Conservation (phyloP, 1,139 yeast species). For the Hyphopichia pseudoburtonii region DNA sequence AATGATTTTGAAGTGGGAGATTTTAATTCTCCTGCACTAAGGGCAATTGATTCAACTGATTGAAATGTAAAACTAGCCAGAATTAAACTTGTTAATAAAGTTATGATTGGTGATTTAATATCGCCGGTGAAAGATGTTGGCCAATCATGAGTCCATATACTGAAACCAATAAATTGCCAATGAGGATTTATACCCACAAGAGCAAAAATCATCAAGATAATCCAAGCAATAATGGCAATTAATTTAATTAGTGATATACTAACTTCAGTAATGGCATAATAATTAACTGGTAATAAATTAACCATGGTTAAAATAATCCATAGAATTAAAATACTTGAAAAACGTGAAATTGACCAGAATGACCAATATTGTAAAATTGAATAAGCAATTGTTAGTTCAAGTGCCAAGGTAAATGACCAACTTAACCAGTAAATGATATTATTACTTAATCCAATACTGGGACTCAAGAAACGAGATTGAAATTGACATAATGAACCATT, state of each 20-base stretch:
- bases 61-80: slow-evolving; percentile 35
- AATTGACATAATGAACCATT: slow-evolving; percentile 24
- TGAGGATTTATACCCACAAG: slow-evolving; percentile 1
- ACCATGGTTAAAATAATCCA: slow-evolving; percentile 18
- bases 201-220: slow-evolving; percentile 2
- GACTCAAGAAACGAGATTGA: slow-evolving; percentile 18
- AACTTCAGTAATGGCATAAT: slow-evolving; percentile 23
- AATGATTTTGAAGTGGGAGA: slow-evolving; percentile 14
- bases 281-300: slow-evolving; percentile 22
- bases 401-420: slow-evolving; percentile 26
- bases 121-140: slow-evolving; percentile 1
- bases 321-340: slow-evolving; percentile 8
- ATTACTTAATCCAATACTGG: slow-evolving; percentile 18
- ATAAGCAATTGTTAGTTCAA: slow-evolving; percentile 21
- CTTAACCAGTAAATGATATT: slow-evolving; percentile 26
- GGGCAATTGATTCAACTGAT: slow-evolving; percentile 40
- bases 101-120: neutral
- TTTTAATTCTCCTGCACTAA: slow-evolving; percentile 19
- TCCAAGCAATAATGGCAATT: slow-evolving; percentile 19
- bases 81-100: slow-evolving; percentile 17
- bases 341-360: slow-evolving; percentile 4
- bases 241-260: slow-evolving; percentile 20
- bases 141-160: slow-evolving; percentile 1
- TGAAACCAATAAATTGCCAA: neutral
- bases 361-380: slow-evolving; percentile 16